Conservation (phyloP, 306 rosid species). For the Dryas alaskensis region DNA sequence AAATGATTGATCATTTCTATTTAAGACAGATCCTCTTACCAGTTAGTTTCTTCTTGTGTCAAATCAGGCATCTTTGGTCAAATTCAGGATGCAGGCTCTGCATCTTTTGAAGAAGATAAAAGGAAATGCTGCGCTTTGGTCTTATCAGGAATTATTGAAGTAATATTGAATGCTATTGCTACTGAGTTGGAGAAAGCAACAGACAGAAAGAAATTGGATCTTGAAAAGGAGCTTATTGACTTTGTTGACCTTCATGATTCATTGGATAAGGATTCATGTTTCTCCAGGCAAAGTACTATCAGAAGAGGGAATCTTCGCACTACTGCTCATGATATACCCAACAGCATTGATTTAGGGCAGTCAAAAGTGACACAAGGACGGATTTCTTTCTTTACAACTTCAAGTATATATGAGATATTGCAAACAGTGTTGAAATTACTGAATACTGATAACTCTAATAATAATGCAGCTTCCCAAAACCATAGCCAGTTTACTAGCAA, state of each 20-base stretch:
- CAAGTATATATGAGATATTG: constrained; percentile 35
- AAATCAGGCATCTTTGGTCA: constrained; percentile 32
- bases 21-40: background rate
- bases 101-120: constrained; percentile 33
- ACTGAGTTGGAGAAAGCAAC: constrained; percentile 39
- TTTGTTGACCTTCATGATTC: constrained; percentile 30
- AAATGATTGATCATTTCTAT: background rate
- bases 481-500: constrained; percentile 26
- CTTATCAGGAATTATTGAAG: constrained; percentile 39
- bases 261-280: constrained; percentile 22
- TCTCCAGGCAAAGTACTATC: constrained; percentile 20
- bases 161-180: constrained; percentile 33
- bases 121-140: constrained; percentile 23
- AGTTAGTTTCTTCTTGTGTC: constrained; percentile 23
- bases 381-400: constrained; percentile 34
- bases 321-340: constrained; percentile 14
- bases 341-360: constrained; percentile 25
- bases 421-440: constrained; percentile 25
- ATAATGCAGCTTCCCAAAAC: constrained; percentile 26
- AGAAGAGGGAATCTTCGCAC: constrained; percentile 30
- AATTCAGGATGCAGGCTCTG: constrained; percentile 29
- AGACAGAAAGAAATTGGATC: constrained; percentile 24
- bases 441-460: constrained; percentile 15
- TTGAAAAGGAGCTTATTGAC: constrained; percentile 38
- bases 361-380: constrained; percentile 23